A percentile compares a stretch with the other conserved stretches of the same genome.
Evolutionary conservation across 192 early-diverging fungal genomes (phyloP).

Genomic region (Backusella luteola): DNA sequence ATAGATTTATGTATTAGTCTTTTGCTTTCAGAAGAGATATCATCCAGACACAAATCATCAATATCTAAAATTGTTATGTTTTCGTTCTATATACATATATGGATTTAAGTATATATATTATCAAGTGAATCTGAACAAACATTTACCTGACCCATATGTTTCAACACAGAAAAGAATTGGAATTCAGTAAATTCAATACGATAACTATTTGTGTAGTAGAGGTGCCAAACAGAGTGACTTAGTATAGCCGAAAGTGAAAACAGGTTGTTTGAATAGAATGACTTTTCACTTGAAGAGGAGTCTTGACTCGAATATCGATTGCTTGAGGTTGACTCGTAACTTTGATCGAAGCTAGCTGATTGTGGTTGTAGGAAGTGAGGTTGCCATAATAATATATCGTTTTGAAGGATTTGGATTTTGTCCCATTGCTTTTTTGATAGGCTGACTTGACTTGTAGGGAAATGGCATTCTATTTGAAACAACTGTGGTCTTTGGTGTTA

Average conservation of each 20-base stretch:
- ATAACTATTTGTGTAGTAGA: conserved; percentile 21
- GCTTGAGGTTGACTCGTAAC: neutral
- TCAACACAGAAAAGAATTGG: conserved; percentile 45
- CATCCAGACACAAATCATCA: conserved; percentile 45
- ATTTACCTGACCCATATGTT: conserved; percentile 33
- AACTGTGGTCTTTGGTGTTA: conserved; percentile 13
- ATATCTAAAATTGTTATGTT: conserved; percentile 51
- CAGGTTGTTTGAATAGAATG: neutral
- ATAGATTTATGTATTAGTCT: conserved; percentile 44
- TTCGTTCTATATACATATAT: conserved; percentile 32
- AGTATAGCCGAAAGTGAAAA: conserved; percentile 19
- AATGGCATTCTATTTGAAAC: conserved; percentile 38
- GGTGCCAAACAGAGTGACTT: conserved; percentile 23
- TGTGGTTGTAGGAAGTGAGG: conserved; percentile 19
- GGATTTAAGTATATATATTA: neutral
- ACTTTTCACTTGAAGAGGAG: neutral
- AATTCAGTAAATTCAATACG: conserved; percentile 40
- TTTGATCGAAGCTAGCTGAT: no score
- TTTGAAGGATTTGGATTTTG: conserved; percentile 40
- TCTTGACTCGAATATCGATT: neutral
- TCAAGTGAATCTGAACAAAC: neutral
- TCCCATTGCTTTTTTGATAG: conserved; percentile 38
- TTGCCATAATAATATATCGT: conserved; percentile 46
- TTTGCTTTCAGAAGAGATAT: conserved; percentile 22
- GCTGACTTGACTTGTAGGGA: conserved; percentile 31